Base-by-base conservation (phyloP, 192 early-diverging fungal species). In the Mortierella alpina region DNA sequence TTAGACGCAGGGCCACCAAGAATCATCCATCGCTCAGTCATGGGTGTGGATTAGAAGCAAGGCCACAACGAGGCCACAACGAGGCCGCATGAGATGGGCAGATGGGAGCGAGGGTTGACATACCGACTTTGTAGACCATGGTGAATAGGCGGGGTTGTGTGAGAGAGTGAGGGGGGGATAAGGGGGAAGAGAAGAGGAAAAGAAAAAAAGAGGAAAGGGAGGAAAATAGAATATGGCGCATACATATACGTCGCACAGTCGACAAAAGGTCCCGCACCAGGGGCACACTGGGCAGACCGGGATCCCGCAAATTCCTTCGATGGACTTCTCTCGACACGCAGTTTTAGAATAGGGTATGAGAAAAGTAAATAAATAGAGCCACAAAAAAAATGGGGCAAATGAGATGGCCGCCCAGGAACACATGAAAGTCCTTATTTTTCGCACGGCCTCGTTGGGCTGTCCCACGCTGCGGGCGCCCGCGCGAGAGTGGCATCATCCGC, bases 81-180 rank as follows among this genome's bases (percentile, higher is more conserved):
- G 22, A n/a, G 22, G 59, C 49, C 2, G 7, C 0, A 41, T 11
- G 42, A 46, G 48, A 41, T 14, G 20, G 15, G 39, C 6, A 7
- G 39, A 58, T 15, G 53, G 12, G 3, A 17, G 48, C 14, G 11
- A 18, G 10, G 47, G 54, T 18, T 23, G 48, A 70, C 74, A 69
- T 77, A 70, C 74, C 74, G 46, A 70, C 66, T 69, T 70, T 70
- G 67, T 65, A 77, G 74, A 65, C 62, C 74, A 77, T 77, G 17
- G 67, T 77, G 67, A 17, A 61, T 42, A 45, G 50, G n/a, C n/a
- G n/a, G 48, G 46, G 31, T 31, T 1, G 31, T 31, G 31, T 51
- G 61, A 63, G 45, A 45, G n/a, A 13, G 46, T 66, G 45, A 50
- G 72, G 46, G 57, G 65, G 31, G 53, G 45, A 31, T 23, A 40